Conservation (phyloP, 331 rosid species). For the Saraca asoca region DNA sequence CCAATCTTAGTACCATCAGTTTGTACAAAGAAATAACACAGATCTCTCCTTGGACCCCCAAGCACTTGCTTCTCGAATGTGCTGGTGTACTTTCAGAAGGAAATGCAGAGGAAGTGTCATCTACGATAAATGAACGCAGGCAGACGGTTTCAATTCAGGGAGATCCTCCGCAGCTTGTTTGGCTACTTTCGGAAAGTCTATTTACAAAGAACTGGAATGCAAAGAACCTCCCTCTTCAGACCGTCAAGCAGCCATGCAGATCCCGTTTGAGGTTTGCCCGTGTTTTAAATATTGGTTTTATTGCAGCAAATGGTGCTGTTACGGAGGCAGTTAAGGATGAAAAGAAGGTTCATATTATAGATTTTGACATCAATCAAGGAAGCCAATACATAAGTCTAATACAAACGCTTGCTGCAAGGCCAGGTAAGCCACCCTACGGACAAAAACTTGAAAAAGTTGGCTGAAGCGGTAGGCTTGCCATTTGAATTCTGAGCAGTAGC, state of each 20-base stretch:
- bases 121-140: constrained; percentile 69
- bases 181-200: constrained; percentile 68
- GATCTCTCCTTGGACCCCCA: constrained; percentile 53
- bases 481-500: constrained; percentile 82
- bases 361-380: constrained; percentile 92
- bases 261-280: constrained; percentile 91
- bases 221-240: constrained; percentile 94
- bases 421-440: constrained; percentile 66
- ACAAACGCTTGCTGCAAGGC: constrained; percentile 64
- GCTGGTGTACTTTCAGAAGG: constrained; percentile 80
- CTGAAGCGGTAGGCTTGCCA: constrained; percentile 63
- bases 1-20: constrained; percentile 61
- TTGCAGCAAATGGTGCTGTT: constrained; percentile 88
- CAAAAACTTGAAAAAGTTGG: constrained; percentile 84
- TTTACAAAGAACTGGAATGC: constrained; percentile 82
- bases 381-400: constrained; percentile 80
- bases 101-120: constrained; percentile 54
- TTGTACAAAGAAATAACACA: constrained; percentile 54
- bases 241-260: constrained; percentile 96
- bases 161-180: constrained; percentile 93
- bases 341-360: constrained; percentile 70
- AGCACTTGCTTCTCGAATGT: constrained; percentile 70
- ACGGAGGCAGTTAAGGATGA: constrained; percentile 75
- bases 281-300: constrained; percentile 90
- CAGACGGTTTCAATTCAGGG: constrained; percentile 84